Evolutionary conservation across 2,329 filamentous ascomycete species (phyloP).

Genomic region (Fusarium phyllophilum): DNA sequence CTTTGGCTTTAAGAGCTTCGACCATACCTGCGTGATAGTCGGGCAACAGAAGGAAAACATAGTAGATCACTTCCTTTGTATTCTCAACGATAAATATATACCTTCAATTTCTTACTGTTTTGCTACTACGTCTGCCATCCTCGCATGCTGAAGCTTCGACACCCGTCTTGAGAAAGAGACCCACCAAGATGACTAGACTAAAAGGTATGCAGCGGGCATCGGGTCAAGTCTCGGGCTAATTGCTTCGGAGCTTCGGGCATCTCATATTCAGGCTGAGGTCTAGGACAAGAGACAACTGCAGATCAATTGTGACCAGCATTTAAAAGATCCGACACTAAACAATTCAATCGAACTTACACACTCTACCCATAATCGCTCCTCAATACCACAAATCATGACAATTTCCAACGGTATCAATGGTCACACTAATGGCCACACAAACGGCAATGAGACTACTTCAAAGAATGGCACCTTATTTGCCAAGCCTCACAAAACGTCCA

Average conservation of each 20-base stretch:
- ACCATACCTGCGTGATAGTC: too few species aligned
- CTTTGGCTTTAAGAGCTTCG: too few species aligned
- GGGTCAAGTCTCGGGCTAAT: constrained; percentile 5
- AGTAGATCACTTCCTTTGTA: rapidly evolving
- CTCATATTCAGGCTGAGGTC: neutral
- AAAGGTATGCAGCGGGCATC: constrained; percentile 6
- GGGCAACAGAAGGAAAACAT: neutral
- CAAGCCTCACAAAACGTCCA: neutral
- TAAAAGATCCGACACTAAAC: neutral
- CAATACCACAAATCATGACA: neutral
- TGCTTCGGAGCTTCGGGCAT: neutral
- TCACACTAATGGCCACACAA: neutral
- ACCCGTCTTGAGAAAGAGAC: too few species aligned
- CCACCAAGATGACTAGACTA: too few species aligned
- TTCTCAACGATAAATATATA: rapidly evolving
- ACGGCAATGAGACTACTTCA: neutral
- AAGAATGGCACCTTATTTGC: neutral
- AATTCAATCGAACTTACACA: too few species aligned
- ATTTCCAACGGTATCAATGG: neutral
- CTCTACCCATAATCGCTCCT: neutral
- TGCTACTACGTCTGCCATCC: too few species aligned
- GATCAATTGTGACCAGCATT: neutral
- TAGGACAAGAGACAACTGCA: neutral
- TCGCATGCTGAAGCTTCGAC: too few species aligned
- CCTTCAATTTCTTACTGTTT: too few species aligned